Conservation (phyloP, 2,329 filamentous ascomycete genomes). For the Paracamarosporium sp. region DNA sequence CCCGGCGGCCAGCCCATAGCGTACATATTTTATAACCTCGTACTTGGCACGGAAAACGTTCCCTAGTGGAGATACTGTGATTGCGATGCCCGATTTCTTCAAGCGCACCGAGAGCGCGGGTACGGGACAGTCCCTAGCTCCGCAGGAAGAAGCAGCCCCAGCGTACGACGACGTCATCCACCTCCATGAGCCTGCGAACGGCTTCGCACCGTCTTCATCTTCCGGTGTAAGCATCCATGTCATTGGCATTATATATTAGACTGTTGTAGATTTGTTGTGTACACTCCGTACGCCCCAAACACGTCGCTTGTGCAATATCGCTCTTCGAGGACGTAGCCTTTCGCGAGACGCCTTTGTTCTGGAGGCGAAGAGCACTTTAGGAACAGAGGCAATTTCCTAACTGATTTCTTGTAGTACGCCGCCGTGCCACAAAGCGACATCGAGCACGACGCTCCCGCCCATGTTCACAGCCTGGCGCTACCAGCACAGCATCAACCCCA, state of each 20-base stretch:
- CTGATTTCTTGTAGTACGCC: conserved; percentile 25
- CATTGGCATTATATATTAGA: too few species aligned
- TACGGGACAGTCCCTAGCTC: too few species aligned
- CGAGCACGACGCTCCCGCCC: conserved; percentile 21
- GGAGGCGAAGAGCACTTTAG: too few species aligned
- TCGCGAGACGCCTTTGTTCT: too few species aligned
- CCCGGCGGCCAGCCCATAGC: not conserved
- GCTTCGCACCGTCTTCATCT: conserved; percentile 20
- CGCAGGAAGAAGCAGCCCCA: conserved; percentile 26
- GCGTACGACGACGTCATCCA: conserved; percentile 35
- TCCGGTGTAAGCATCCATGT: conserved; percentile 19
- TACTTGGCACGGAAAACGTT: not conserved
- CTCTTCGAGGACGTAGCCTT: too few species aligned
- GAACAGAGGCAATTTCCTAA: not conserved
- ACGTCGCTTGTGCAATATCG: too few species aligned
- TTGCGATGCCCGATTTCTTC: conserved; percentile 20
- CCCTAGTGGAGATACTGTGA: not conserved
- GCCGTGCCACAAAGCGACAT: conserved; percentile 32
- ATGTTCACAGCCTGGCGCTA: conserved; percentile 12
- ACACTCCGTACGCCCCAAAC: too few species aligned
- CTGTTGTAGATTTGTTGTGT: too few species aligned
- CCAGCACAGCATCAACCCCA: conserved; percentile 5
- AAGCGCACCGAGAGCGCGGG: not conserved
- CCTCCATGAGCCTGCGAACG: conserved; percentile 26
- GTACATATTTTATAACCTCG: not conserved